These are phyloP conservation scores for Trifolium dubium DNA, from an alignment of 306 rosid species.

Conservation along the genomic window DNA sequence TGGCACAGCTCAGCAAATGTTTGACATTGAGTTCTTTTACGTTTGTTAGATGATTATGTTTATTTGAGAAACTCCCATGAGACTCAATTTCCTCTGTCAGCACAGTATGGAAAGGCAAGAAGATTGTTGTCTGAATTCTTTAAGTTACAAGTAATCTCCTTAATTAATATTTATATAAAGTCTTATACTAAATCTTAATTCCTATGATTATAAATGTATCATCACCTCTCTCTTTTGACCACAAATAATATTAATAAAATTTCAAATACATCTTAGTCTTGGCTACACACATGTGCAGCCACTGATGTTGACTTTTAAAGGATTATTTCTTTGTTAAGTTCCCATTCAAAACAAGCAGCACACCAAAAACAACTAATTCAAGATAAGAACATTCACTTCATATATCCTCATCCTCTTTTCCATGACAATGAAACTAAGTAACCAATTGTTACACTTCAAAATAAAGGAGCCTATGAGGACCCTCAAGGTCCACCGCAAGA, in stretches of 20 bases:
- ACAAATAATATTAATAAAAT: constrained; percentile 27
- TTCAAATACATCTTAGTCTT: constrained; percentile 27
- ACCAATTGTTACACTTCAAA: constrained; percentile 21
- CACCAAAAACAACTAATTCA: constrained; percentile 3
- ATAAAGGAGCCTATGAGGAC: constrained; percentile 28
- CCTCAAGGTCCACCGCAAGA: constrained; percentile 32
- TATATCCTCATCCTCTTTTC: constrained; percentile 16
- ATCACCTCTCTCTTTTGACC: constrained; percentile 41
- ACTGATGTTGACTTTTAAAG: constrained; percentile 50
- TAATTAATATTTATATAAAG: constrained; percentile 4
- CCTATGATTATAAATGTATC: constrained; percentile 16
- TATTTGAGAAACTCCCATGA: constrained; percentile 6
- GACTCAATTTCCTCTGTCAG: constrained; percentile 23
- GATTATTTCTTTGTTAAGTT: constrained; percentile 35
- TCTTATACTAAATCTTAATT: constrained; percentile 11
- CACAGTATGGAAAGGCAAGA: constrained; percentile 9
- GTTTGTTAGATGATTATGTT: not conserved
- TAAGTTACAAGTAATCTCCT: constrained; percentile 1
- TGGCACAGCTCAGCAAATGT: constrained; percentile 6
- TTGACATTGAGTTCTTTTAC: constrained; percentile 6
- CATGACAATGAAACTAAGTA: constrained; percentile 10
- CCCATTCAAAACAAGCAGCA: constrained; percentile 37
- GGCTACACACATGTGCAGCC: constrained; percentile 47
- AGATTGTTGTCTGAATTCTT: constrained; percentile 31
- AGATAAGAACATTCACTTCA: constrained; percentile 11